Evolutionary conservation across 2,329 filamentous ascomycete genomes (phyloP), one percentile per base, ranked within the genome.

Genomic region (Fusarium avenaceum): DNA sequence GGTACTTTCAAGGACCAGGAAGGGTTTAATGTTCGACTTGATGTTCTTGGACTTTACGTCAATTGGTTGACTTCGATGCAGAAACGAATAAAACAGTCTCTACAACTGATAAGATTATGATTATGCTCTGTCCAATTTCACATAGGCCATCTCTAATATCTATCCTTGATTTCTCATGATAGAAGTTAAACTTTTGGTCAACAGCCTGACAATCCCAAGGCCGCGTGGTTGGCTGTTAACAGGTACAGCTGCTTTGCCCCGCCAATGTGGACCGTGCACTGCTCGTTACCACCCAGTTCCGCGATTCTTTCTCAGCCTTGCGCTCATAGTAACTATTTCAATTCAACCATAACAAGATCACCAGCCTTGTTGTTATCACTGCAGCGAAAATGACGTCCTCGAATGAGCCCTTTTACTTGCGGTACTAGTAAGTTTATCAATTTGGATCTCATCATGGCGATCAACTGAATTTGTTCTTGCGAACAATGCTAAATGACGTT

Each of bases 351-450:
- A 48, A 43, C 48, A 42, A 50, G 44, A 26, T 50, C 33, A 39
- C 49, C 47, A 32, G 39, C 35, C 43, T 52, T 43, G 22, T 46
- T 49, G 10, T 28, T 46, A 9, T 48, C 10, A 28, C 26, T 58
- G 55, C 65, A 69, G 72, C 72, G 72, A 83, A 76, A 63, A 94
- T 91, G 86, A 84, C 91, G 72, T 84, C 86, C 60, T 81, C 85
- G 73, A 91, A 87, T 79, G 94, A 97, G 75, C 90, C 92, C 9
- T 98, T 99, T 79, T 99, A 99, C 77, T 83, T 99, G 72, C 90
- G 96, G 75, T 99, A 99, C 86, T 99, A 99, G 95, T 97, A 88
- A 79, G 92, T 53, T 20, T 5, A 52, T 35, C 9, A 7, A 17
- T n/a, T 14, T 17, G 24, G 17, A 33, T 26, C 14, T 35, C 30